These are phyloP conservation scores for Leccinum barrowsii DNA, from an alignment of 768 basidiomycete genomes.

Conservation along the genomic window DNA sequence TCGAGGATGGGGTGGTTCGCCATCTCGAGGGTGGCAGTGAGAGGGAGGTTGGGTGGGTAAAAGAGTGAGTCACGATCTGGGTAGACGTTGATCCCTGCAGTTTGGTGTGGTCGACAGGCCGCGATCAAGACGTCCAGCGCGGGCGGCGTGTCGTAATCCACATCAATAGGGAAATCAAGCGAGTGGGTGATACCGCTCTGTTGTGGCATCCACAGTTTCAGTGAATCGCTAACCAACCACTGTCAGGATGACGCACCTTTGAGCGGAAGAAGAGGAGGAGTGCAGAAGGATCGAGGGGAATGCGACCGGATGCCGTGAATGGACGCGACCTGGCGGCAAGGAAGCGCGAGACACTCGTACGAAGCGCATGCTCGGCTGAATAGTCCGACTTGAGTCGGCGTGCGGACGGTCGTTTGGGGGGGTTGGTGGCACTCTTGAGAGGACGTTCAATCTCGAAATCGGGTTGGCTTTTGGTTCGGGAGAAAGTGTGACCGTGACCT, in stretches of 20 bases:
- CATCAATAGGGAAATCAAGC: constrained; percentile 77
- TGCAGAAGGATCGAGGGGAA: constrained; percentile 65
- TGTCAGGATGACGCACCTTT: constrained; percentile 45
- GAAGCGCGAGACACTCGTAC: constrained; percentile 52
- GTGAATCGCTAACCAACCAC: background rate
- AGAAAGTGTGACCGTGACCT: constrained; percentile 32
- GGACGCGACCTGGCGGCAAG: constrained; percentile 57
- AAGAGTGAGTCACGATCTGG: constrained; percentile 63
- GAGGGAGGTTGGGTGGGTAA: constrained; percentile 68
- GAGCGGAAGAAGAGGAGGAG: constrained; percentile 76
- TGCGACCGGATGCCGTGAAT: constrained; percentile 63
- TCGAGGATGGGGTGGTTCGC: constrained; percentile 81
- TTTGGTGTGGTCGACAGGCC: constrained; percentile 65
- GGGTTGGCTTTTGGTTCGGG: constrained; percentile 40
- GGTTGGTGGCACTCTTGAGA: constrained; percentile 32
- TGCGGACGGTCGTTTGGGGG: constrained; percentile 30
- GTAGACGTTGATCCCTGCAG: constrained; percentile 48
- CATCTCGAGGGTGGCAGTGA: constrained; percentile 75
- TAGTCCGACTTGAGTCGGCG: constrained; percentile 41
- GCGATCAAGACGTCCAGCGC: constrained; percentile 76
- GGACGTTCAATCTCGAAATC: constrained; percentile 69
- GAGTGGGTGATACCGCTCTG: constrained; percentile 79
- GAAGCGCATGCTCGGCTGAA: constrained; percentile 50
- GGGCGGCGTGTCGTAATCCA: constrained; percentile 70
- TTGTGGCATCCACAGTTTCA: constrained; percentile 1